These are phyloP conservation scores for Aspergillus homomorphus DNA, from an alignment of 495 filamentous ascomycete genomes.

Conservation along the genomic window DNA sequence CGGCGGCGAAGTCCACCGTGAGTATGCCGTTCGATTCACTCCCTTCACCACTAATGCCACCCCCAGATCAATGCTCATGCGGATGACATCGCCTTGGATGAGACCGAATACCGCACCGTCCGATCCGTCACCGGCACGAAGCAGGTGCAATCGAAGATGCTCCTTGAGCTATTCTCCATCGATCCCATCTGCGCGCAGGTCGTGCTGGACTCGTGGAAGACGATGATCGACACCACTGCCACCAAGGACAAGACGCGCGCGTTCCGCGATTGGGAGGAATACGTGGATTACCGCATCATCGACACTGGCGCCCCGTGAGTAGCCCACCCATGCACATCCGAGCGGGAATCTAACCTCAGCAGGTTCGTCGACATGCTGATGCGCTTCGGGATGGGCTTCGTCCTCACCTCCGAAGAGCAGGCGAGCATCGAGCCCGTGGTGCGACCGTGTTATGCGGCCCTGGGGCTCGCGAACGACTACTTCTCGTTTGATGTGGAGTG, in stretches of 20 bases:
- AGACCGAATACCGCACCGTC: constrained; percentile 26
- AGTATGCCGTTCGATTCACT: neutral
- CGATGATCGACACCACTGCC: constrained; percentile 24
- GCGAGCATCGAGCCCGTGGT: constrained; percentile 12
- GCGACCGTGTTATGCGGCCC: constrained; percentile 22
- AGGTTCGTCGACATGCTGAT: constrained; percentile 22
- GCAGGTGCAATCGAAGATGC: constrained; percentile 27
- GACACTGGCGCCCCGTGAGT: constrained; percentile 25
- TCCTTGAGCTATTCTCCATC: constrained; percentile 24
- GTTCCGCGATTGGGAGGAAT: constrained; percentile 22
- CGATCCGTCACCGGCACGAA: constrained; percentile 23
- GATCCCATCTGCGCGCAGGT: constrained; percentile 22
- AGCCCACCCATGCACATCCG: neutral
- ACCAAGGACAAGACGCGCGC: constrained; percentile 19
- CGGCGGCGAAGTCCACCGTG: constrained; percentile 20
- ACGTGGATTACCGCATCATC: constrained; percentile 26
- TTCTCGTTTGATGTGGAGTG: constrained; percentile 27
- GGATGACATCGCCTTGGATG: constrained; percentile 20
- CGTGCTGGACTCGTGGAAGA: constrained; percentile 22
- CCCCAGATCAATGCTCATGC: constrained; percentile 17
- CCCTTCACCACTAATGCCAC: neutral
- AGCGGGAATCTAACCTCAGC: neutral
- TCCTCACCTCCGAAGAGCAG: constrained; percentile 18
- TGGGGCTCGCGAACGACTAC: constrained; percentile 26
- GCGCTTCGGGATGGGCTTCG: constrained; percentile 25